Evolutionary conservation across 495 filamentous ascomycete genomes (phyloP).

Genomic region (Trichoderma orchidacearum): DNA sequence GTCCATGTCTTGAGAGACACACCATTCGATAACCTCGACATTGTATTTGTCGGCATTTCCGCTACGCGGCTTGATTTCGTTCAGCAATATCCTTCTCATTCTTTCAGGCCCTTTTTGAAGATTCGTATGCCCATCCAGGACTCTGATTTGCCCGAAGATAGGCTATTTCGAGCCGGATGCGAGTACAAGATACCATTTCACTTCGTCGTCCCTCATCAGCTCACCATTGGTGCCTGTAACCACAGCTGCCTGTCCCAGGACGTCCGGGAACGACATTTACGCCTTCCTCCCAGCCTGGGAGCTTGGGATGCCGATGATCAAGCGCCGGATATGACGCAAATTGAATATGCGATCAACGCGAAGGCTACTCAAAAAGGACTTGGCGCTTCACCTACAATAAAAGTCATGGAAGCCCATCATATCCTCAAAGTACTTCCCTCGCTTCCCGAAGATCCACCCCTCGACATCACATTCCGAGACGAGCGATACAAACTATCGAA

Average conservation of each 20-base stretch:
- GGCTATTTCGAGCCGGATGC: slow-evolving; percentile 50
- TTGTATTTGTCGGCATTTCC: slow-evolving; percentile 60
- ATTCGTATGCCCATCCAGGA: slow-evolving; percentile 67
- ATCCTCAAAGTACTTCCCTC: slow-evolving; percentile 69
- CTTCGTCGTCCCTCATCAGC: slow-evolving; percentile 69
- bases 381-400: slow-evolving; percentile 6
- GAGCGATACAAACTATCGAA: slow-evolving; percentile 53
- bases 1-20: slow-evolving; percentile 47
- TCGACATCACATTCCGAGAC: slow-evolving; percentile 46
- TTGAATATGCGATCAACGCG: slow-evolving; percentile 62
- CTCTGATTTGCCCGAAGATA: slow-evolving; percentile 51
- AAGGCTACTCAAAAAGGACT: slow-evolving; percentile 7
- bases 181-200: slow-evolving; percentile 70
- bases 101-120: slow-evolving; percentile 56
- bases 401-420: slow-evolving; percentile 33
- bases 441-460: slow-evolving; percentile 59
- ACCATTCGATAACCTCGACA: slow-evolving; percentile 67
- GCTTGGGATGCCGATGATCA: slow-evolving; percentile 66
- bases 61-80: slow-evolving; percentile 28
- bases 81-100: slow-evolving; percentile 21
- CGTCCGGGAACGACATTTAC: slow-evolving; percentile 57
- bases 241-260: slow-evolving; percentile 34
- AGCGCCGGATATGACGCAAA: slow-evolving; percentile 63
- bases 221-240: slow-evolving; percentile 43
- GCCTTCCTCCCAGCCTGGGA: slow-evolving; percentile 71